Percentiles rank a stretch among this genome's conserved stretches.
These are phyloP conservation scores for Sphaceloma murrayae DNA, from an alignment of 2,329 filamentous ascomycete genomes.

Conservation along the genomic window DNA sequence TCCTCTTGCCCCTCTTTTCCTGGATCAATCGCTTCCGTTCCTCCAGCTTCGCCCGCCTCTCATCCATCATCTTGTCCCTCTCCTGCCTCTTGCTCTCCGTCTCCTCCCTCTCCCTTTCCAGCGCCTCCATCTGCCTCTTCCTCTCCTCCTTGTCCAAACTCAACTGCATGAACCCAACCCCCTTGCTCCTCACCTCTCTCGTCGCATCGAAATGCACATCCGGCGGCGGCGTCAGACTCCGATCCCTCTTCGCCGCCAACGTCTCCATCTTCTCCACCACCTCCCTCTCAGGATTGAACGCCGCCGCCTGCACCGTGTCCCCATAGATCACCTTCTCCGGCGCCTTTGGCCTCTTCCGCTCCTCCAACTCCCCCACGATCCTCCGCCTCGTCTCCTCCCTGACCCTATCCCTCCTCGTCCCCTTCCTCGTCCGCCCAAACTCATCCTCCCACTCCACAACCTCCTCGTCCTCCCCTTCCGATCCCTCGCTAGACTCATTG, in stretches of 20 bases:
- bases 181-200: conserved; percentile 74
- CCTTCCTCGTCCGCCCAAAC: conserved; percentile 71
- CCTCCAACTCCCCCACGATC: conserved; percentile 46
- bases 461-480: conserved; percentile 43
- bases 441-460: conserved; percentile 85
- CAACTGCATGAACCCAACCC: conserved; percentile 87
- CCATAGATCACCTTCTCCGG: conserved; percentile 72
- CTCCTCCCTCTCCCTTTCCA: conserved; percentile 56
- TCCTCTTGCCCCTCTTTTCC: conserved; percentile 51
- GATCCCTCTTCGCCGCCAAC: conserved; percentile 67
- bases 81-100: conserved; percentile 56
- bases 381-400: conserved; percentile 52
- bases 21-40: conserved; percentile 41
- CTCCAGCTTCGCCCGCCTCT: conserved; percentile 54
- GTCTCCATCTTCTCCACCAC: conserved; percentile 62
- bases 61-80: conserved; percentile 48
- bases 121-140: conserved; percentile 63
- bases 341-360: conserved; percentile 49
- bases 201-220: conserved; percentile 78
- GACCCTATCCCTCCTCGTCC: conserved; percentile 59
- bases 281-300: conserved; percentile 66
- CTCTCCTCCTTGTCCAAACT: conserved; percentile 60
- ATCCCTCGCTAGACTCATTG: conserved; percentile 32
- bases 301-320: conserved; percentile 70
- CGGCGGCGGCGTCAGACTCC: conserved; percentile 68